Evolutionary conservation across 352 stramenopile genomes (phyloP).

Genomic region (Globisporangium carolinianum): DNA sequence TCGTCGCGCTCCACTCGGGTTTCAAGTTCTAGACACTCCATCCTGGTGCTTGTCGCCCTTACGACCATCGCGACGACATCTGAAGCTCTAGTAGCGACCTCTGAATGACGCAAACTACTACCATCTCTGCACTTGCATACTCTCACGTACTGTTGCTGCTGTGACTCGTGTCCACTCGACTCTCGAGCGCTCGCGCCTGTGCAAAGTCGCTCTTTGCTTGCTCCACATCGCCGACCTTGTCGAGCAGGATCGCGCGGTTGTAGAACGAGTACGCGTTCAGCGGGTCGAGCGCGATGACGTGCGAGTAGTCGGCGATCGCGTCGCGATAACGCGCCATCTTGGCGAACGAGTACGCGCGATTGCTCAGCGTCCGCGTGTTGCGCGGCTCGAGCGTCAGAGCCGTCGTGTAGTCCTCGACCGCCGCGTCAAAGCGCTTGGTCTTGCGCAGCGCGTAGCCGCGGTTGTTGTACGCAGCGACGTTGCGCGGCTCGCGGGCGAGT

Average conservation of each 20-base stretch:
- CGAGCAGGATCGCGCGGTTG: slow-evolving; percentile 77
- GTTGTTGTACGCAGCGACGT: slow-evolving; percentile 80
- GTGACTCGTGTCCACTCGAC: background rate
- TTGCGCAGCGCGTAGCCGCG: slow-evolving; percentile 81
- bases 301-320: slow-evolving; percentile 71
- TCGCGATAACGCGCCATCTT: slow-evolving; percentile 67
- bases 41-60: too few relatives aligned
- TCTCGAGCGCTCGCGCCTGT: slow-evolving; percentile 11
- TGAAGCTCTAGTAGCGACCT: too few relatives aligned
- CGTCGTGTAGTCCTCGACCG: slow-evolving; percentile 69
- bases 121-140: background rate
- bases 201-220: slow-evolving; percentile 35
- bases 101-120: background rate
- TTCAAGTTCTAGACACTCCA: slow-evolving; percentile 85
- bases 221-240: slow-evolving; percentile 51
- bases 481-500: slow-evolving; percentile 52
- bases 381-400: slow-evolving; percentile 62
- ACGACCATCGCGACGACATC: too few relatives aligned
- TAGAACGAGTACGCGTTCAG: slow-evolving; percentile 78
- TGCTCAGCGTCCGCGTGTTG: slow-evolving; percentile 79
- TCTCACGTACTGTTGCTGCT: background rate
- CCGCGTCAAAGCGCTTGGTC: slow-evolving; percentile 50
- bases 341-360: slow-evolving; percentile 78
- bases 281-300: slow-evolving; percentile 61
- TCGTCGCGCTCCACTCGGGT: slow-evolving; percentile 96